phyloP scores from a whole-genome alignment of 495 filamentous ascomycete species.

The Hypoxylon intermedium region DNA sequence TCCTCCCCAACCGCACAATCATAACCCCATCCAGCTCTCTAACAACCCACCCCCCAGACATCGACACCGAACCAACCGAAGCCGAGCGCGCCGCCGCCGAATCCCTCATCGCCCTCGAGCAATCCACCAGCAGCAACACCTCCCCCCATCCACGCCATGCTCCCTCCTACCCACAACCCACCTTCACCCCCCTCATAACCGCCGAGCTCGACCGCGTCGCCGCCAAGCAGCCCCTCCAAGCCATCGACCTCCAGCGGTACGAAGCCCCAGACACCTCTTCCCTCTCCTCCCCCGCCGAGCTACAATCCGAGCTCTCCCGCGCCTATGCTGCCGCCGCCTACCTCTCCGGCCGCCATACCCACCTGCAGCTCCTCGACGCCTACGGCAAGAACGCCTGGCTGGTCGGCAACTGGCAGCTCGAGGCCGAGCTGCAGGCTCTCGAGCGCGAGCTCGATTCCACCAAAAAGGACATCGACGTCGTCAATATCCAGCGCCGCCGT shows the following conservation, averaged over 20 bases:
- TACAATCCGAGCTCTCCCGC: constrained; percentile 41
- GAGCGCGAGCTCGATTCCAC: constrained; percentile 77
- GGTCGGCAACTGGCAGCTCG: constrained; percentile 78
- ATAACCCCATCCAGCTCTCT: constrained; percentile 13
- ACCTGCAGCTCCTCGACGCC: constrained; percentile 76
- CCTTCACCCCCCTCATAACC: constrained; percentile 67
- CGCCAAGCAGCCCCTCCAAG: constrained; percentile 54
- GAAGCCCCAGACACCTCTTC: constrained; percentile 58
- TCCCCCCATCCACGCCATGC: constrained; percentile 45
- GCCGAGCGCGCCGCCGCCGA: constrained; percentile 63
- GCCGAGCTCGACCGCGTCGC: constrained; percentile 61
- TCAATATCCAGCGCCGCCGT: constrained; percentile 73
- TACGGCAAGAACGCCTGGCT: constrained; percentile 93
- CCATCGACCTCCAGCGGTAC: constrained; percentile 84
- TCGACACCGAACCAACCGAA: constrained; percentile 71
- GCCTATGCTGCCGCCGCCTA: constrained; percentile 73
- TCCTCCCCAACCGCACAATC: no score
- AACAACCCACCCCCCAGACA: constrained; percentile 59
- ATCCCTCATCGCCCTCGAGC: constrained; percentile 70
- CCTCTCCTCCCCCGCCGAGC: constrained; percentile 35
- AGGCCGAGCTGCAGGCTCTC: constrained; percentile 71
- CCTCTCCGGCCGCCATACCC: constrained; percentile 67
- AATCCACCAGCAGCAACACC: constrained; percentile 53
- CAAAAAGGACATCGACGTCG: constrained; percentile 69
- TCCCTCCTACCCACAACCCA: no score